phyloP scores from a whole-genome alignment of 495 filamentous ascomycete genomes.

The Lentithecium fluviatile region DNA sequence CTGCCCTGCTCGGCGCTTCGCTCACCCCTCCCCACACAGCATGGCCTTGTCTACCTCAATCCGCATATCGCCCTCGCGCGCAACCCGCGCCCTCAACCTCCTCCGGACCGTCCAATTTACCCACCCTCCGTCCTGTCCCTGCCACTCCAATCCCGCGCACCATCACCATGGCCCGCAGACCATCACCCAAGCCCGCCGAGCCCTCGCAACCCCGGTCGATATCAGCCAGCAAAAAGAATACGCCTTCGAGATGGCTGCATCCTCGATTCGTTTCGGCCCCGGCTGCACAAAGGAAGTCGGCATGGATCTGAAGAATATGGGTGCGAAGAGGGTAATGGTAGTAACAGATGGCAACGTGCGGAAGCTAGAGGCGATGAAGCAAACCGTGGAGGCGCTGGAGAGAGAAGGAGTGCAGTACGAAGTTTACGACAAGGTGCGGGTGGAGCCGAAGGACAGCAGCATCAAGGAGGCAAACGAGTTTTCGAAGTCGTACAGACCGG shows the following conservation, averaged over 20 bases:
- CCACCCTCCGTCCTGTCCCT: slow-evolving; percentile 87
- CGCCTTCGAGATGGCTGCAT: slow-evolving; percentile 97
- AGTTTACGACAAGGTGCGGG: slow-evolving; percentile 71
- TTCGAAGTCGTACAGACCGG: slow-evolving; percentile 71
- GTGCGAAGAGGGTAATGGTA: slow-evolving; percentile 78
- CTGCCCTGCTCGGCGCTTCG: no score
- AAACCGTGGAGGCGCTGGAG: slow-evolving; percentile 72
- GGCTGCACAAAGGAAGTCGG: slow-evolving; percentile 97
- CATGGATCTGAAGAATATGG: slow-evolving; percentile 95
- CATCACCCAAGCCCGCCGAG: slow-evolving; percentile 57
- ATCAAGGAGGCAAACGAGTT: slow-evolving; percentile 86
- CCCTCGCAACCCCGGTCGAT: slow-evolving; percentile 73
- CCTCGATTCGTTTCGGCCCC: slow-evolving; percentile 87
- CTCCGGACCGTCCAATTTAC: slow-evolving; percentile 86
- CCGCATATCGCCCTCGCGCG: slow-evolving; percentile 56
- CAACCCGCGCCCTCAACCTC: slow-evolving; percentile 73
- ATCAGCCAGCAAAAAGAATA: slow-evolving; percentile 80
- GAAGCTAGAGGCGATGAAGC: slow-evolving; percentile 79
- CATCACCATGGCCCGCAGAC: slow-evolving; percentile 46
- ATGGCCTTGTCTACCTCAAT: slow-evolving; percentile 18
- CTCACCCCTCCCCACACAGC: not conserved
- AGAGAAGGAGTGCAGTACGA: slow-evolving; percentile 75
- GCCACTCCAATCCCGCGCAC: slow-evolving; percentile 82
- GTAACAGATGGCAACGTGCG: slow-evolving; percentile 82
- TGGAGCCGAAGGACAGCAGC: slow-evolving; percentile 93